These are phyloP conservation scores for Xylaria sp. DNA, from an alignment of 2,329 filamentous ascomycete species.

Conservation along the genomic window DNA sequence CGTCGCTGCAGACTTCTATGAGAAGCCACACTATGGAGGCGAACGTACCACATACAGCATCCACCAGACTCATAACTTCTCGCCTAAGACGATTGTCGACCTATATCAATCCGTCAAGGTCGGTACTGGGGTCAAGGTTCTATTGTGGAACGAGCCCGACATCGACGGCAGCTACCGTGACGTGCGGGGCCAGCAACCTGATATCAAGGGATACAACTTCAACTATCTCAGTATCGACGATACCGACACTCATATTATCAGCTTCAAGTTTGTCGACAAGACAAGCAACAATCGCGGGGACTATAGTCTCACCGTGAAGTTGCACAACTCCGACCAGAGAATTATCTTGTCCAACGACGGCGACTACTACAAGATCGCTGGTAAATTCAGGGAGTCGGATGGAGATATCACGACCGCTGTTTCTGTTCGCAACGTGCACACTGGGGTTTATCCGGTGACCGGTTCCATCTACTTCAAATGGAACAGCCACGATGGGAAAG, in stretches of 20 bases:
- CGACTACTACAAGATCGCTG: neutral
- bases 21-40: neutral
- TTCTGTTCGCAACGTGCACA: neutral
- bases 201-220: neutral
- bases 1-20: neutral
- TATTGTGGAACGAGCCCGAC: neutral
- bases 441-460: neutral
- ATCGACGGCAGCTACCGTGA: neutral
- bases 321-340: neutral
- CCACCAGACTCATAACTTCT: neutral
- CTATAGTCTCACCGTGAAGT: neutral
- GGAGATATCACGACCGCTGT: neutral
- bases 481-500: neutral
- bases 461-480: conserved; percentile 9
- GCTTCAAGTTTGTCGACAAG: neutral
- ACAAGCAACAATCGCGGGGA: neutral
- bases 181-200: neutral
- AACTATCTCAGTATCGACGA: neutral
- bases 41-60: neutral
- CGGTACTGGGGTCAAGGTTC: neutral
- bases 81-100: neutral
- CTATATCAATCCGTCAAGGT: neutral
- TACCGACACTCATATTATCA: neutral
- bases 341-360: neutral
- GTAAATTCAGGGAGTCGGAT: neutral